Percentiles rank a stretch among this genome's conserved stretches.
These are phyloP conservation scores for Fusarium equiseti DNA, from an alignment of 2,329 filamentous ascomycete genomes.

Conservation along the genomic window DNA sequence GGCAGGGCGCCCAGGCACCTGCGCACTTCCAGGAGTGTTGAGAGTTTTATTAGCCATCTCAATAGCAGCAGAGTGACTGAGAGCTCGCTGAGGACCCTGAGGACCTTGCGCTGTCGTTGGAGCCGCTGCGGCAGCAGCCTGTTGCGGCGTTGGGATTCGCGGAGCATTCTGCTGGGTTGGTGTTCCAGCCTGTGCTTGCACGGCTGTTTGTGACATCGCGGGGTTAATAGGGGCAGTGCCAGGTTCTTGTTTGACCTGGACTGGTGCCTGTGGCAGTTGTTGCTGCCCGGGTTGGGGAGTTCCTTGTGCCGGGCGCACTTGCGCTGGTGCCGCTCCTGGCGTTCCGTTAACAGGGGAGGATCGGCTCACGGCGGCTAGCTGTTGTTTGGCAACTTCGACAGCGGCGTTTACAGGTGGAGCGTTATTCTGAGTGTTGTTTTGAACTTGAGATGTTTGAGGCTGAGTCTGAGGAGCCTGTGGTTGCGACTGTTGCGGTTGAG, in stretches of 20 bases:
- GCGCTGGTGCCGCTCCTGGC: slow-evolving; percentile 41
- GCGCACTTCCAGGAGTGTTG: slow-evolving; percentile 51
- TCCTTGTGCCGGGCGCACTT: slow-evolving; percentile 47
- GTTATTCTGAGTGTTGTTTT: slow-evolving; percentile 47
- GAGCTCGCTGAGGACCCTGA: slow-evolving; percentile 56
- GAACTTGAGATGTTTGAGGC: slow-evolving; percentile 35
- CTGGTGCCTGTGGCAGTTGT: slow-evolving; percentile 34
- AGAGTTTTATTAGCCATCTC: slow-evolving; percentile 59
- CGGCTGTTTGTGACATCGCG: slow-evolving; percentile 54
- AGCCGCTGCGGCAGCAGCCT: slow-evolving; percentile 56
- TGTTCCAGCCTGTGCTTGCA: slow-evolving; percentile 57
- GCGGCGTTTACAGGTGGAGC: slow-evolving; percentile 59
- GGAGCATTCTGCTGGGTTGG: slow-evolving; percentile 63
- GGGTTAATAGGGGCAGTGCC: slow-evolving; percentile 63
- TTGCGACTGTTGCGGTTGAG: slow-evolving; percentile 23
- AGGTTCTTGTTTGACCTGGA: slow-evolving; percentile 52
- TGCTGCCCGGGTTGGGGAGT: slow-evolving; percentile 44
- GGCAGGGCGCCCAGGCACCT: slow-evolving; percentile 49
- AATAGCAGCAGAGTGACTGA: slow-evolving; percentile 64
- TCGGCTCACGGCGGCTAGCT: slow-evolving; percentile 48
- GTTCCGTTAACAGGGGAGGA: slow-evolving; percentile 50
- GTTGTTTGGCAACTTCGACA: slow-evolving; percentile 61
- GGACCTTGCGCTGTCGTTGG: slow-evolving; percentile 54
- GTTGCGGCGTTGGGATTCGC: slow-evolving; percentile 65
- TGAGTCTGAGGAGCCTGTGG: slow-evolving; percentile 38